Evolutionary conservation across 2,329 filamentous ascomycete genomes (phyloP), one percentile per base, ranked within the genome.

Genomic region (Aureobasidium uvarum): DNA sequence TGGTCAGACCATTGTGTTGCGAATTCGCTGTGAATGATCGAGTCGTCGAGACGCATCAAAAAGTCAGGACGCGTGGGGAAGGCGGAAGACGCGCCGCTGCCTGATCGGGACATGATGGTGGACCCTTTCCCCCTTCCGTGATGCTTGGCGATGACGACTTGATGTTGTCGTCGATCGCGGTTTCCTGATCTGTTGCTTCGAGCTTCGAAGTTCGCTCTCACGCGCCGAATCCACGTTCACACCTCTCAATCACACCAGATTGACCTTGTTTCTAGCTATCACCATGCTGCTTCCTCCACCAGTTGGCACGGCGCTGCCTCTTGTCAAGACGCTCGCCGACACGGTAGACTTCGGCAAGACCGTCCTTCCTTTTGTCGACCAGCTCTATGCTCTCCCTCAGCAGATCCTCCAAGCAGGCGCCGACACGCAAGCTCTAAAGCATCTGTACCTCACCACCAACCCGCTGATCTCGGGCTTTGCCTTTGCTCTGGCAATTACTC

Each of bases 381-480:
- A 84, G 65, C 85, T 86, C 68, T 77, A 77, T 67, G 73, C 74
- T 23, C 76, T 83, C 7, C 80, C 80, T 1, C 71, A 75, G 60
- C 72, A 77, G 59, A 64, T 82, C 62, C 75, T 86, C 67, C 83
- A 85, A 59, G 85, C 84, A 70, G 80, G 86, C 68, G 82, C 82
- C 69, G 86, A 85, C 73, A 77, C 84, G 39, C 82, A 86, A 62
- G 85, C 81, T 62, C 79, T 97, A 64, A 82, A 86, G 71, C 80
- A 87, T 54, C 79, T 96, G 66, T 99, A 98, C 73, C 76, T 89
- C 64, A 82, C 86, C 55, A 98, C 94, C 20, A 98, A 99, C 74
- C 95, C 95, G 0, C 80, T 96, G 48, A 83, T 96, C 33, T 87
- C 86, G 0, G 90, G 86, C 2, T 83, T 96, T 69, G 88, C 86